Conservation (phyloP, 495 filamentous ascomycete species). For the Penicillium bovifimosum region DNA sequence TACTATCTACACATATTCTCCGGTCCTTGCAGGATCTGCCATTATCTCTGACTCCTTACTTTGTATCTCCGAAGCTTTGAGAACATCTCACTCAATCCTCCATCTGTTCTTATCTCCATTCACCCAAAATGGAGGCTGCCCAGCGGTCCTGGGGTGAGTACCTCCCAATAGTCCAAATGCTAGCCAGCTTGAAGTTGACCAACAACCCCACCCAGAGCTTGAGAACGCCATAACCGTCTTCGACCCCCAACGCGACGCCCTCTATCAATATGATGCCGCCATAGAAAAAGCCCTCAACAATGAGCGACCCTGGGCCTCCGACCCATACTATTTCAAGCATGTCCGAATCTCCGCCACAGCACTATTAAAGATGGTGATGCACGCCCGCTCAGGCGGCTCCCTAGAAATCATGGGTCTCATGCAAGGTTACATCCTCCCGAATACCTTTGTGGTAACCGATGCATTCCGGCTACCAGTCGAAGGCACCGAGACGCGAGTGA, state of each 20-base stretch:
- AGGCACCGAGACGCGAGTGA: conserved; percentile 95
- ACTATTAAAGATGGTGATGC: conserved; percentile 98
- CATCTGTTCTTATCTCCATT: background rate
- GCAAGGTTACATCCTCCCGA: conserved; percentile 81
- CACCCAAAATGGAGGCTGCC: conserved; percentile 45
- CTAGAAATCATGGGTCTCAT: conserved; percentile 98
- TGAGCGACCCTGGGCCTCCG: conserved; percentile 70
- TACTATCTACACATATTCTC: conserved; percentile 1
- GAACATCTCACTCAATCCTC: background rate
- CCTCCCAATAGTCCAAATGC: conserved; percentile 1
- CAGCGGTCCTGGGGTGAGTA: conserved; percentile 57
- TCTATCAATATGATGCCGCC: conserved; percentile 71
- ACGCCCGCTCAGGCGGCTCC: conserved; percentile 85
- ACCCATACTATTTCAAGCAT: conserved; percentile 85
- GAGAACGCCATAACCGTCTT: conserved; percentile 81
- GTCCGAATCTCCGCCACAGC: conserved; percentile 92
- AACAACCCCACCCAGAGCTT: conserved; percentile 58
- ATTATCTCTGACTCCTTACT: conserved; percentile 1
- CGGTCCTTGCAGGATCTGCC: conserved; percentile 15
- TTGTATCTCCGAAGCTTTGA: background rate
- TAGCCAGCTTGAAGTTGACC: conserved; percentile 7
- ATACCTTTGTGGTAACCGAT: conserved; percentile 89
- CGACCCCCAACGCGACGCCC: conserved; percentile 79
- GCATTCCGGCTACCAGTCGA: conserved; percentile 93
- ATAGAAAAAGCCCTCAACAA: conserved; percentile 55